phyloP scores from a whole-genome alignment of 352 stramenopile genomes.

The Globisporangium radiosum region DNA sequence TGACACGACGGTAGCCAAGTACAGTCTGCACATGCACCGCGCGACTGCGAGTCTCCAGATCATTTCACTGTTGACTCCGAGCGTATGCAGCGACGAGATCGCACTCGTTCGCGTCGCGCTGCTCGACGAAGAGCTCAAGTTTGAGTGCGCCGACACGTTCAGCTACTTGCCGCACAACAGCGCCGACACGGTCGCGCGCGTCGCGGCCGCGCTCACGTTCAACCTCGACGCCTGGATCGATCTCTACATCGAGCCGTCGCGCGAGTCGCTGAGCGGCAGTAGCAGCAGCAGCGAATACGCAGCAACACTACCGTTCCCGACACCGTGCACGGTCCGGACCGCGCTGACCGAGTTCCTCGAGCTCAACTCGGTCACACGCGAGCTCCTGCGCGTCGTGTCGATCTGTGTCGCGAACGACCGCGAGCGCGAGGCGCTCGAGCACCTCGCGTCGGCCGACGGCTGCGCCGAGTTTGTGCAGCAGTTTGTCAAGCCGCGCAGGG shows the following conservation, averaged over 20 bases:
- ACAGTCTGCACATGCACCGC: conserved; percentile 1
- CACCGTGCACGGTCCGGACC: conserved; percentile 83
- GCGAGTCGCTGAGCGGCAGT: background rate
- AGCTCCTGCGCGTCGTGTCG: conserved; percentile 44
- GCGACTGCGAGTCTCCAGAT: conserved; percentile 11
- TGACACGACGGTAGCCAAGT: background rate
- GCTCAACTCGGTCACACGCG: conserved; percentile 62
- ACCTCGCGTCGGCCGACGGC: conserved; percentile 54
- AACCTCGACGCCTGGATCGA: conserved; percentile 82
- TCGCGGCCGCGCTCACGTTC: conserved; percentile 65
- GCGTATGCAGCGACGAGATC: background rate
- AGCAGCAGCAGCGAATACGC: conserved; percentile 19
- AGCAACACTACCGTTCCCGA: conserved; percentile 74
- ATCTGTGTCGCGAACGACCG: conserved; percentile 32
- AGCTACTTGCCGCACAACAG: conserved; percentile 78
- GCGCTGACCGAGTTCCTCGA: conserved; percentile 90
- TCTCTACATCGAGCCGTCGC: conserved; percentile 26
- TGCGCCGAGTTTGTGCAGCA: conserved; percentile 74
- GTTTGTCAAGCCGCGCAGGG: conserved; percentile 65
- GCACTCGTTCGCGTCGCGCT: conserved; percentile 50
- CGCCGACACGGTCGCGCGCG: conserved; percentile 43
- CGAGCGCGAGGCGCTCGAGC: conserved; percentile 39
- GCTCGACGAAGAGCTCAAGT: conserved; percentile 41
- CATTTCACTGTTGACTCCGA: conserved; percentile 5
- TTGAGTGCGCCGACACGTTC: conserved; percentile 83